phyloP scores from a whole-genome alignment of 148 eudicot genomes.

The Heliamphora exappendiculata region DNA sequence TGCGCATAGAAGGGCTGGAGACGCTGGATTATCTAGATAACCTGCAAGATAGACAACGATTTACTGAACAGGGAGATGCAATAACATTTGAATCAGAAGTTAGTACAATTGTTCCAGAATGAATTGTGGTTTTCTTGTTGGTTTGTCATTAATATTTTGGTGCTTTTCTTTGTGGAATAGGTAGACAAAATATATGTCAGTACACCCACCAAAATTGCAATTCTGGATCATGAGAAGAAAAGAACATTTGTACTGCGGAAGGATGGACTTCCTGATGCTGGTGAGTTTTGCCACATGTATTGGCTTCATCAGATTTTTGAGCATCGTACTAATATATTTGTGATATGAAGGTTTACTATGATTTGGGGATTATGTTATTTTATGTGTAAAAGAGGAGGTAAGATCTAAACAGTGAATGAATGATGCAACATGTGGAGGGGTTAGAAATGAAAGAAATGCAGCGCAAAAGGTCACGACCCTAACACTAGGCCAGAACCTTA shows the following conservation, averaged over 20 bases:
- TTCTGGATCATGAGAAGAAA: constrained; percentile 84
- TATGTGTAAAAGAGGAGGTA: neutral
- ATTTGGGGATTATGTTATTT: neutral
- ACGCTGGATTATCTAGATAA: constrained; percentile 82
- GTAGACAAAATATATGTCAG: constrained; percentile 77
- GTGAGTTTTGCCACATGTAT: constrained; percentile 26
- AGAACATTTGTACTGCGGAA: constrained; percentile 74
- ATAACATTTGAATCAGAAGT: constrained; percentile 88
- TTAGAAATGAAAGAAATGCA: no score
- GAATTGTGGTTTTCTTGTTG: neutral
- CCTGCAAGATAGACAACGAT: constrained; percentile 50
- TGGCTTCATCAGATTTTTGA: neutral
- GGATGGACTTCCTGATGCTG: constrained; percentile 96
- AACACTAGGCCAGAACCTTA: no score
- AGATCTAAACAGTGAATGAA: neutral
- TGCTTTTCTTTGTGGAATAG: constrained; percentile 27
- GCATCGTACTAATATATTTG: neutral
- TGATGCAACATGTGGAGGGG: neutral
- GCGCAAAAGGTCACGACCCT: no score
- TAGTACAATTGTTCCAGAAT: constrained; percentile 14
- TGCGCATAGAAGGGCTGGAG: constrained; percentile 83
- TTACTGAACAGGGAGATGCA: constrained; percentile 94
- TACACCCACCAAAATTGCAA: constrained; percentile 75
- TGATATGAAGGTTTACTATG: neutral
- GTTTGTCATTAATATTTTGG: neutral